Conservation (phyloP, 805 yeast species). For the Zygosaccharomyces siamensis region DNA sequence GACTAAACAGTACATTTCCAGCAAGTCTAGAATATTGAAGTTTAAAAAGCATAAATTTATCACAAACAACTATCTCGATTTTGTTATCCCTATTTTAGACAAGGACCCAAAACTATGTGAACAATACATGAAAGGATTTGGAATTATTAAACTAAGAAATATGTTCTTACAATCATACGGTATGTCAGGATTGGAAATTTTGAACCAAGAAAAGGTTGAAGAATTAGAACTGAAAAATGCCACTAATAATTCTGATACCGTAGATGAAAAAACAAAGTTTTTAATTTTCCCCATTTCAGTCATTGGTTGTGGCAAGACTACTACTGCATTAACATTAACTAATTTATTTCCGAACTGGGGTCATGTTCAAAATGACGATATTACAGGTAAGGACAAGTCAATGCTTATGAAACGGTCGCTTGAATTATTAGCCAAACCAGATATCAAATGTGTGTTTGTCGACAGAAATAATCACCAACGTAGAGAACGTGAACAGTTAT, state of each 20-base stretch:
- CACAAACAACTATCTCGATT: conserved; percentile 64
- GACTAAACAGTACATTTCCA: conserved; percentile 52
- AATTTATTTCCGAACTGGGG: conserved; percentile 59
- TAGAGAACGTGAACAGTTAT: conserved; percentile 63
- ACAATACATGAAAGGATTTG: conserved; percentile 51
- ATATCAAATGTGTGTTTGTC: conserved; percentile 50
- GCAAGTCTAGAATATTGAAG: conserved; percentile 35
- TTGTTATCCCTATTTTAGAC: conserved; percentile 53
- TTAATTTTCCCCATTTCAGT: conserved; percentile 81
- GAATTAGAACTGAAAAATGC: conserved; percentile 39
- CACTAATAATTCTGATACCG: conserved; percentile 32
- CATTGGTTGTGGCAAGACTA: conserved; percentile 93
- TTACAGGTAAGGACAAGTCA: conserved; percentile 44
- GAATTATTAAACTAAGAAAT: conserved; percentile 70
- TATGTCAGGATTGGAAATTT: conserved; percentile 54
- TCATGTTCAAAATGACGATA: conserved; percentile 78
- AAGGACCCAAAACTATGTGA: conserved; percentile 43
- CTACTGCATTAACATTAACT: conserved; percentile 58
- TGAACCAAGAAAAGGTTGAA: conserved; percentile 40
- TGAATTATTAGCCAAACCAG: conserved; percentile 35
- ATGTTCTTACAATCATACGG: conserved; percentile 52
- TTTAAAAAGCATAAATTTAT: conserved; percentile 53
- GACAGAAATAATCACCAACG: conserved; percentile 80
- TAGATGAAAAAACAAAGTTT: conserved; percentile 44
- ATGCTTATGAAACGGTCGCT: conserved; percentile 47